A percentile compares a stretch with the other conserved stretches of the same genome.
Conservation (phyloP, 2,329 filamentous ascomycete species). For the Phyllosticta citribraziliensis region DNA sequence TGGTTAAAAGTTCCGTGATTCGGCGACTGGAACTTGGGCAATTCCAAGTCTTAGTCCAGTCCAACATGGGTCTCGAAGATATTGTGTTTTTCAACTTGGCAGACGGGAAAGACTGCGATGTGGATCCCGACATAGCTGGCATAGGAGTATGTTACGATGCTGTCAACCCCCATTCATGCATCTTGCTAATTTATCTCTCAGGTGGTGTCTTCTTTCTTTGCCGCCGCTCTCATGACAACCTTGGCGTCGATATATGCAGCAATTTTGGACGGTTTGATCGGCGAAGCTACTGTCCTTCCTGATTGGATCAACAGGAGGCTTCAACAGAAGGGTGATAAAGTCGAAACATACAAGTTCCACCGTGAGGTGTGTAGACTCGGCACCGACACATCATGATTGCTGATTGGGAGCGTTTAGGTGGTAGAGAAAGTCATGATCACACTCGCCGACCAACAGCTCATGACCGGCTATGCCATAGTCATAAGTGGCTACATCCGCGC, state of each 20-base stretch:
- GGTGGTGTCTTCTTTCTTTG: neutral
- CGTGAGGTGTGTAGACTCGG: neutral
- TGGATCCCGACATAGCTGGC: neutral
- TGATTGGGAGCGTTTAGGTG: neutral
- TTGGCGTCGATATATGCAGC: neutral
- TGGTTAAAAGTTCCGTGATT: neutral
- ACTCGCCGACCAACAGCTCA: conserved; percentile 23
- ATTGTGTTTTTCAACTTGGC: neutral
- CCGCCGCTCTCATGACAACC: neutral
- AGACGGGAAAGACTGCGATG: neutral
- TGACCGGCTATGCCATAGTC: conserved; percentile 22
- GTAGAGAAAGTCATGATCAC: conserved; percentile 23
- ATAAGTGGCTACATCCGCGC: conserved; percentile 20
- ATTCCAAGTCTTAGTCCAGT: neutral
- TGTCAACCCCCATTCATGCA: neutral
- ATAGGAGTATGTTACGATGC: neutral
- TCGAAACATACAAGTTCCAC: neutral
- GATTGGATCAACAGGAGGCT: neutral
- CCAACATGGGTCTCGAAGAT: neutral
- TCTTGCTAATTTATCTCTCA: neutral
- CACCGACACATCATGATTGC: neutral
- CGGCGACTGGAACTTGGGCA: neutral
- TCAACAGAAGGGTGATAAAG: neutral
- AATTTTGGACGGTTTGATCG: neutral
- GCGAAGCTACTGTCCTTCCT: neutral